Base-by-base conservation (phyloP, 345 rosid genomes). In the thale cress (Arabidopsis thaliana) region DNA sequence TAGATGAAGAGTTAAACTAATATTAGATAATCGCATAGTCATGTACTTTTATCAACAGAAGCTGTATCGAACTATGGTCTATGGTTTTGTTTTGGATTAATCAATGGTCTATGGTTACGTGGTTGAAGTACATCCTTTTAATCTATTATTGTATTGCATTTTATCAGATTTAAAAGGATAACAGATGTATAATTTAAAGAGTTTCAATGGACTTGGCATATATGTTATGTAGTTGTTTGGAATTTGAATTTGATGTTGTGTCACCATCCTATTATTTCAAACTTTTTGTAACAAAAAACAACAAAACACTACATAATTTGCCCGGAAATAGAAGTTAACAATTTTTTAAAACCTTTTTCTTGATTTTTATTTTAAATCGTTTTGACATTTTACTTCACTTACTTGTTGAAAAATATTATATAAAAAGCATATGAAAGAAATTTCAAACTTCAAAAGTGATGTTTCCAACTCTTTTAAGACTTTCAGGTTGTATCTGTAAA, bases 51-150 rank as follows among this genome's bases (percentile, higher is more conserved):
- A 64, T 36, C 7, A 16, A 8, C 0, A n/a, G 4, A 14, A 65
- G 78, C 41, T 59, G 69, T 76, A 42, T 69, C 75, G 44, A 53
- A 62, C 24, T 28, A 28, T 28, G 32, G 32, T 28, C 24, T 44
- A 42, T 62, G 20, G 63, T 69, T 52, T 16, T 16, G 20, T 16
- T 16, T 16, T 16, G 20, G 20, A 16, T 16, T 16, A 16, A 16
- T 16, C 20, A 16, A 28, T 28, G 32, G 32, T 28, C 24, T 44
- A 42, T 62, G 20, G 63, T 69, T 52, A 53, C 40, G 75, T 76
- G 79, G 58, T 61, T 14, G 24, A 60, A 10, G 58, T 23, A 5
- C 65, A 69, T 52, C 80, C 36, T 10, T 23, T 6, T 22, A 50
- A 4, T 30, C 38, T 49, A 37, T 65, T 7, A 6, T 44, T 37